Base-by-base conservation (phyloP, 2,329 filamentous ascomycete genomes). In the Rosellinia necatrix region DNA sequence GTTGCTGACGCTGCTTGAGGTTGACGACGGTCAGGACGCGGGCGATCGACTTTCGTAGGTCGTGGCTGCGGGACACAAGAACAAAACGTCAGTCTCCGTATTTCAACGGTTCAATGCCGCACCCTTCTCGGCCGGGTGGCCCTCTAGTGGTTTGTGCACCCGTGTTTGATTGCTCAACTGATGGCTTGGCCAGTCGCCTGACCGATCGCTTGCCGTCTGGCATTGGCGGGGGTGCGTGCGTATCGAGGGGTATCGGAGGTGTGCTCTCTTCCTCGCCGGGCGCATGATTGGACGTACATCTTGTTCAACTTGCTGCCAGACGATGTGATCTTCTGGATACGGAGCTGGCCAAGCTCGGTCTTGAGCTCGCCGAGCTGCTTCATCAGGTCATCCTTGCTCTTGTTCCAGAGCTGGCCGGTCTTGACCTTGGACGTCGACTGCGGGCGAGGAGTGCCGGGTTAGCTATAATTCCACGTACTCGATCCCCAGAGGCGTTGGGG, bases 11-110 rank as follows among this genome's bases (percentile, higher is more conserved):
- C 85, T 99, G 94, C 87, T 96, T 97, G 81, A 92, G 89, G 87
- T 97, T 99, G 88, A 99, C 96, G 83, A 99, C 86, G 79, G 94
- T 99, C 73, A 99, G 88, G 81, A 97, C 91, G 76, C 93, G 92
- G 75, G 94, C 96, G 81, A 99, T 97, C 68, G 92, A 96, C 87
- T 99, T 99, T 85, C 94, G 92, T 78, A 99, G 86, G 79, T 99
- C 96, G 85, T 96, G 91, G 82, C 92, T 97, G 72, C 70, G 68
- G 29, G 64, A 58, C 56, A 58, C 53, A 56, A 56, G 57, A 52
- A 41, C 38, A 61, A 37, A 58, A 59, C n/a, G 47, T 63, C 42
- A 60, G 53, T 30, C 24, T 19, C 27, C 12, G 13, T 47, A 7
- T 41, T 57, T 15, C 40, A 32, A 40, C n/a, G n/a, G n/a, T n/a